Evolutionary conservation across 768 basidiomycete species (phyloP).

Genomic region (Lyophyllum shimeji): DNA sequence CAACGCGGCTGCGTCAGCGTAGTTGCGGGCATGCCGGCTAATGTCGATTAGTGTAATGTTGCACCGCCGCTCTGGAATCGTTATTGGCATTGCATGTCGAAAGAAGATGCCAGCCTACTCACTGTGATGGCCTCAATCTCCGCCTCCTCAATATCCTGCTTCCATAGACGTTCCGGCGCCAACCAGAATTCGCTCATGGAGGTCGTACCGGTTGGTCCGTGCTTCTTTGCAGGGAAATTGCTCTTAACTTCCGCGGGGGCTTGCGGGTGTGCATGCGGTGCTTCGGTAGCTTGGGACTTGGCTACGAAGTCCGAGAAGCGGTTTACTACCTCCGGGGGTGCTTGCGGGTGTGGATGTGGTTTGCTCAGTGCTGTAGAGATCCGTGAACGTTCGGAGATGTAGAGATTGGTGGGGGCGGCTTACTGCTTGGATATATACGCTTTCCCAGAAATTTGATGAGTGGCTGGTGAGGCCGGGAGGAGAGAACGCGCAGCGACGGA

Average conservation of each 20-base stretch:
- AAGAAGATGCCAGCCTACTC: constrained; percentile 20
- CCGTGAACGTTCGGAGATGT: constrained; percentile 2
- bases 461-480: constrained; percentile 50
- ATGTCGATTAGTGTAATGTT: constrained; percentile 37
- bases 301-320: constrained; percentile 45
- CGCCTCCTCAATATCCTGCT: constrained; percentile 45
- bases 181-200: constrained; percentile 60
- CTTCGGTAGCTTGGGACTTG: constrained; percentile 28
- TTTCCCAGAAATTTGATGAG: constrained; percentile 66
- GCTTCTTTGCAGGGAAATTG: too few relatives aligned
- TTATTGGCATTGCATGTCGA: constrained; percentile 3
- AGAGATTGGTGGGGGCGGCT: neutral
- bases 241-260: too few relatives aligned
- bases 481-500: constrained; percentile 32
- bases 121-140: constrained; percentile 74
- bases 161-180: constrained; percentile 61
- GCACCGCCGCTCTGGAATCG: constrained; percentile 65
- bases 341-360: constrained; percentile 62
- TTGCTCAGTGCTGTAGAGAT: constrained; percentile 30
- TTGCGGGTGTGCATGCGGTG: constrained; percentile 10
- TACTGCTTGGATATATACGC: constrained; percentile 46
- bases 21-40: neutral
- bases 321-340: constrained; percentile 59
- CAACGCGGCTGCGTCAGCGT: neutral
- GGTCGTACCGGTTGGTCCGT: neutral